Percentiles rank a stretch among this genome's conserved stretches.
Conservation (phyloP, 768 basidiomycete genomes). For the Tulasnella sp. region DNA sequence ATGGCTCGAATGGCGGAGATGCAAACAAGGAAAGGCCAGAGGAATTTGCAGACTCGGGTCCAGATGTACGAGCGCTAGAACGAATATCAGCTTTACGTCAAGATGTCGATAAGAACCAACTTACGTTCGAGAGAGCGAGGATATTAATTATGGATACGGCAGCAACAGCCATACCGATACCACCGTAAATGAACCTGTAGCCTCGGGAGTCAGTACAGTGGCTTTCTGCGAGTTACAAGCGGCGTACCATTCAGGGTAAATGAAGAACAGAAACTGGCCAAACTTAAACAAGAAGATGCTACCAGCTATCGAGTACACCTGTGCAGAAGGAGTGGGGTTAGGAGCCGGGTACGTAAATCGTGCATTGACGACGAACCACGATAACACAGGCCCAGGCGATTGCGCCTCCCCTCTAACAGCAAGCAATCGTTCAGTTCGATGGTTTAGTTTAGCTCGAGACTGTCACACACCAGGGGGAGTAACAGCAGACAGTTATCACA, state of each 20-base stretch:
- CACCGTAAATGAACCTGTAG: conserved; percentile 55
- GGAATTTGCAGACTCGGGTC: conserved; percentile 47
- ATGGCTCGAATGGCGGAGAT: conserved; percentile 51
- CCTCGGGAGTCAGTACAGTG: background rate
- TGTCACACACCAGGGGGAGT: conserved; percentile 48
- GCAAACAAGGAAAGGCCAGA: conserved; percentile 62
- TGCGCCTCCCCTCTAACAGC: conserved; percentile 48
- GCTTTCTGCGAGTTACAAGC: background rate
- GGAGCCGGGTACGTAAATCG: background rate
- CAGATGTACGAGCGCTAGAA: conserved; percentile 55
- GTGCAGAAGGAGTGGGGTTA: conserved; percentile 10
- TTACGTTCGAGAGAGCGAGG: conserved; percentile 52
- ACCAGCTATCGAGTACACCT: conserved; percentile 57
- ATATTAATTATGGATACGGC: conserved; percentile 40
- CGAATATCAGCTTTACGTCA: background rate
- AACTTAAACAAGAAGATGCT: conserved; percentile 48
- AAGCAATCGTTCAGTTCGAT: conserved; percentile 14
- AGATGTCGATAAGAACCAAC: conserved; percentile 21
- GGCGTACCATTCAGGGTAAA: conserved; percentile 49
- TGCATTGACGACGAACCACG: conserved; percentile 33
- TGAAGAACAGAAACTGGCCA: conserved; percentile 54
- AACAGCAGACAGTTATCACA: conserved; percentile 70
- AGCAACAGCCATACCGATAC: conserved; percentile 44
- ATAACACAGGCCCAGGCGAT: conserved; percentile 58
- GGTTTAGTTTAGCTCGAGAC: background rate